phyloP scores from a whole-genome alignment of 208 protist species.

The Borovskyia barvae region DNA sequence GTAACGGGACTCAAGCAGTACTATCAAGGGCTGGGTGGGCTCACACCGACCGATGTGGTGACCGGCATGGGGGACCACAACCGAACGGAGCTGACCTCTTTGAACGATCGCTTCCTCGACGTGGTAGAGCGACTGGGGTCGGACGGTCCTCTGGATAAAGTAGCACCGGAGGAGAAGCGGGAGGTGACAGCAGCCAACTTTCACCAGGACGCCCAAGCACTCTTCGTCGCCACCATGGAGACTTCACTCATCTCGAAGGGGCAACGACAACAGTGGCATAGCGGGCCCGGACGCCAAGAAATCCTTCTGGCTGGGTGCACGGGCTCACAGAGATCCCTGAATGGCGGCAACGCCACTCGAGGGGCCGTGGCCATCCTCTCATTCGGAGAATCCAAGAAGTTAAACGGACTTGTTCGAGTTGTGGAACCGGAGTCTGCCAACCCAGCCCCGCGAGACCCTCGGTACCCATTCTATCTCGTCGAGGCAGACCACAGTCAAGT shows the following conservation, averaged over 20 bases:
- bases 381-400: conserved; percentile 54
- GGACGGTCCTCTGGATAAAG: conserved; percentile 4
- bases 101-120: conserved; percentile 60
- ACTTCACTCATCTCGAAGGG: background rate
- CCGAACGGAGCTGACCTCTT: conserved; percentile 24
- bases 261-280: background rate
- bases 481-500: conserved; percentile 56
- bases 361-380: conserved; percentile 35
- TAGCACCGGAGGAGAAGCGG: too few relatives aligned
- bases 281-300: too few relatives aligned
- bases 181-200: too few relatives aligned
- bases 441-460: conserved; percentile 45
- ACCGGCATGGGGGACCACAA: conserved; percentile 66
- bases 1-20: conserved; percentile 52
- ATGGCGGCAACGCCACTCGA: background rate
- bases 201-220: too few relatives aligned
- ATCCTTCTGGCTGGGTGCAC: too few relatives aligned
- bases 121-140: conserved; percentile 34
- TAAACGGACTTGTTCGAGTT: conserved; percentile 49
- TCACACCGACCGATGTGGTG: conserved; percentile 52
- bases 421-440: conserved; percentile 68
- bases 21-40: conserved; percentile 51
- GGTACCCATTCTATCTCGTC: conserved; percentile 54
- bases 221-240: conserved; percentile 19
- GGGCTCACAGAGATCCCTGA: too few relatives aligned